A percentile compares a stretch with the other conserved stretches of the same genome.
phyloP scores from a whole-genome alignment of 2,329 filamentous ascomycete genomes.

The Gliomastix tumulicola region DNA sequence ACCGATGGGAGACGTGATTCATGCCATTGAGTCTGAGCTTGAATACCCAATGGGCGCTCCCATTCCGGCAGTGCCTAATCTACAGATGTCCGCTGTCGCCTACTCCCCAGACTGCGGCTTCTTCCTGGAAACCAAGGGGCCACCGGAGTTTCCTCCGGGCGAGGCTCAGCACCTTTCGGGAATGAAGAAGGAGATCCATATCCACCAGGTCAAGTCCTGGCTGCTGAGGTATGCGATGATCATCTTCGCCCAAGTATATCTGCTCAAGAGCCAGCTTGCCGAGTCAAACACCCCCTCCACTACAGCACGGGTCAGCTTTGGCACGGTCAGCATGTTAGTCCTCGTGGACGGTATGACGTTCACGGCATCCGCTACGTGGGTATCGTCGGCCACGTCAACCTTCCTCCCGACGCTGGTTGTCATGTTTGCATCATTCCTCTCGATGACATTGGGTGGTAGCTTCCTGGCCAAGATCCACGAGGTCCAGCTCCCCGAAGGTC shows the following conservation, averaged over 20 bases:
- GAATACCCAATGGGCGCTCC: constrained; percentile 54
- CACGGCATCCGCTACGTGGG: constrained; percentile 47
- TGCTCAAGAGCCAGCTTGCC: constrained; percentile 58
- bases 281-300: constrained; percentile 63
- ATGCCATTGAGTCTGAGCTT: constrained; percentile 55
- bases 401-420: constrained; percentile 51
- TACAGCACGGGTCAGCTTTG: constrained; percentile 58
- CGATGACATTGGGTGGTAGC: constrained; percentile 48
- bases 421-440: constrained; percentile 43
- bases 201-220: constrained; percentile 51
- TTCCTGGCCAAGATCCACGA: constrained; percentile 55
- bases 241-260: constrained; percentile 53
- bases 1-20: constrained; percentile 31
- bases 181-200: constrained; percentile 53
- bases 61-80: constrained; percentile 42
- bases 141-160: constrained; percentile 42
- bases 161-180: constrained; percentile 51
- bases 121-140: constrained; percentile 58
- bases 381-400: constrained; percentile 45
- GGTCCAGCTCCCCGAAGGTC: constrained; percentile 47
- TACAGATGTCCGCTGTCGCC: constrained; percentile 56
- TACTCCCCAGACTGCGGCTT: constrained; percentile 65
- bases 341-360: constrained; percentile 57
- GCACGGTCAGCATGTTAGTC: constrained; percentile 54
- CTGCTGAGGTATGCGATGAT: constrained; percentile 48